Percentiles rank a stretch among this genome's conserved stretches.
phyloP scores from a whole-genome alignment of 2,329 filamentous ascomycete genomes.

The Plenodomus biglobosus region DNA sequence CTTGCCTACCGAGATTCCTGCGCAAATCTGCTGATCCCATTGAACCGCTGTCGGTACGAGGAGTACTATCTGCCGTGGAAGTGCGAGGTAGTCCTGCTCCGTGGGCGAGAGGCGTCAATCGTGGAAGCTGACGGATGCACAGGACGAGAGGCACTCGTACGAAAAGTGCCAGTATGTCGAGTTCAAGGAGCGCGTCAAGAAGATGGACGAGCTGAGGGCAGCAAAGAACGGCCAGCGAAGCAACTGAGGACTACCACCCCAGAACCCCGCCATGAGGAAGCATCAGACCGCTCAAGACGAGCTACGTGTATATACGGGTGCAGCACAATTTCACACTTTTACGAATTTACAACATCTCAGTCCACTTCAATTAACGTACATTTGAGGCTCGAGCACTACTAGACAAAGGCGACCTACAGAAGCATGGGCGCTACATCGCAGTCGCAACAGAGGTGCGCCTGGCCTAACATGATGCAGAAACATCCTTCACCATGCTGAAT shows the following conservation, averaged over 20 bases:
- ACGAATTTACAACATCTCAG: not conserved
- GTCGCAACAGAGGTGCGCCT: too few relatives aligned
- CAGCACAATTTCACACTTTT: slow-evolving; percentile 16
- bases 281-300: slow-evolving; percentile 2
- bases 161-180: slow-evolving; percentile 99
- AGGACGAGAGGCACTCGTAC: slow-evolving; percentile 97
- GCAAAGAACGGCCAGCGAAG: slow-evolving; percentile 81
- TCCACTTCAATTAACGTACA: not conserved
- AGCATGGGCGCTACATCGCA: not conserved
- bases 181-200: slow-evolving; percentile 96
- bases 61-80: slow-evolving; percentile 97
- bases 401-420: not conserved
- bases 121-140: slow-evolving; percentile 21
- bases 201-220: slow-evolving; percentile 95
- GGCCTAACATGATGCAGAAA: too few relatives aligned
- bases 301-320: slow-evolving; percentile 41
- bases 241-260: slow-evolving; percentile 58
- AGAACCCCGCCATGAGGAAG: not conserved
- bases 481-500: too few relatives aligned
- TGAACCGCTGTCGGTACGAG: slow-evolving; percentile 91
- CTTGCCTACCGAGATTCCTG: slow-evolving; percentile 93
- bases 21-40: slow-evolving; percentile 88
- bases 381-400: not conserved
- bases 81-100: slow-evolving; percentile 71
- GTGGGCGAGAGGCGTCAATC: not conserved